phyloP scores from a whole-genome alignment of 768 basidiomycete species.

The Collybia nuda region DNA sequence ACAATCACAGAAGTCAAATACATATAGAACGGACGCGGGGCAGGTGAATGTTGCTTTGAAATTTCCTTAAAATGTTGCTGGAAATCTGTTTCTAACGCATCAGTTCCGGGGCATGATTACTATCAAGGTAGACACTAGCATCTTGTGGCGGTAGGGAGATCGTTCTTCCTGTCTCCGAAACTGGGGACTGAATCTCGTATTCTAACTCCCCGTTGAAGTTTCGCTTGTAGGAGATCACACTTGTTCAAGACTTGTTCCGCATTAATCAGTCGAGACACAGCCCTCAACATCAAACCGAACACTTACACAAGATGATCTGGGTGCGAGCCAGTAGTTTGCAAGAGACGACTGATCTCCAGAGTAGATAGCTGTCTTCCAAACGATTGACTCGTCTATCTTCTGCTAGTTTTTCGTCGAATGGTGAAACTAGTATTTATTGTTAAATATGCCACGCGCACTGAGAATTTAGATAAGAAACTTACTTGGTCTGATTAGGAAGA shows the following conservation, averaged over 20 bases:
- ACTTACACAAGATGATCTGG: slow-evolving; percentile 51
- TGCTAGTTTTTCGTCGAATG: slow-evolving; percentile 77
- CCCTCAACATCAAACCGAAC: too few species aligned
- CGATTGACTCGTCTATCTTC: slow-evolving; percentile 73
- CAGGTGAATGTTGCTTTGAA: slow-evolving; percentile 57
- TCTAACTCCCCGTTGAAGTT: slow-evolving; percentile 63
- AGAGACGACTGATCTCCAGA: slow-evolving; percentile 75
- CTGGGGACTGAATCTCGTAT: slow-evolving; percentile 72
- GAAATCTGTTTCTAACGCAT: slow-evolving; percentile 51
- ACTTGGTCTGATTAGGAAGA: slow-evolving; percentile 36
- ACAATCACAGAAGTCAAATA: slow-evolving; percentile 81
- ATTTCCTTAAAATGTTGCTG: slow-evolving; percentile 81
- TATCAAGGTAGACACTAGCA: slow-evolving; percentile 44
- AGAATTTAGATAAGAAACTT: slow-evolving; percentile 11
- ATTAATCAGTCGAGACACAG: too few species aligned
- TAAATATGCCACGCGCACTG: slow-evolving; percentile 8
- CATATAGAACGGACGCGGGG: slow-evolving; percentile 65
- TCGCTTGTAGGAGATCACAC: slow-evolving; percentile 72
- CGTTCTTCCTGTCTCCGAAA: slow-evolving; percentile 73
- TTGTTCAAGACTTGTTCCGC: slow-evolving; percentile 54
- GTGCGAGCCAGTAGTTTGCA: slow-evolving; percentile 63
- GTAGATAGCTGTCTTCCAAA: slow-evolving; percentile 71
- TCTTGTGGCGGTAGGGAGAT: slow-evolving; percentile 63
- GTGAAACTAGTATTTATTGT: slow-evolving; percentile 49
- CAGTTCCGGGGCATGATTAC: slow-evolving; percentile 2